These are phyloP conservation scores for cucumber (Cucumis sativus) DNA, from an alignment of 306 rosid species.

Conservation along the genomic window Cucumber_9930_V3 NC_026658.2:13631501-13632000, in stretches of 20 bases:
- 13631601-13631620: neutral
- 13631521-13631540: slow-evolving; percentile 99
- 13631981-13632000: neutral
- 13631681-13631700: slow-evolving; percentile 93
- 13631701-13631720: slow-evolving; percentile 91
- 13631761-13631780: slow-evolving; percentile 10
- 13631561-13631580: neutral
- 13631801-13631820: neutral
- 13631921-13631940: slow-evolving; percentile 89
- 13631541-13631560: slow-evolving; percentile 85
- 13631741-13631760: slow-evolving; percentile 96
- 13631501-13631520: slow-evolving; percentile 88
- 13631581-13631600: neutral
- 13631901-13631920: slow-evolving; percentile 84
- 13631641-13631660: slow-evolving; percentile 67
- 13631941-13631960: slow-evolving; percentile 1
- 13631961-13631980: neutral
- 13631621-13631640: neutral
- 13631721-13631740: slow-evolving; percentile 93
- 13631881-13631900: slow-evolving; percentile 94
- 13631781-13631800: neutral
- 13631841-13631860: slow-evolving; percentile 91
- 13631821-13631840: neutral
- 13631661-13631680: slow-evolving; percentile 93
- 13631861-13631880: slow-evolving; percentile 98